phyloP scores from a whole-genome alignment of 1,284 basidiomycete genomes.

The Anthracocystis panici-leucophaei region DNA sequence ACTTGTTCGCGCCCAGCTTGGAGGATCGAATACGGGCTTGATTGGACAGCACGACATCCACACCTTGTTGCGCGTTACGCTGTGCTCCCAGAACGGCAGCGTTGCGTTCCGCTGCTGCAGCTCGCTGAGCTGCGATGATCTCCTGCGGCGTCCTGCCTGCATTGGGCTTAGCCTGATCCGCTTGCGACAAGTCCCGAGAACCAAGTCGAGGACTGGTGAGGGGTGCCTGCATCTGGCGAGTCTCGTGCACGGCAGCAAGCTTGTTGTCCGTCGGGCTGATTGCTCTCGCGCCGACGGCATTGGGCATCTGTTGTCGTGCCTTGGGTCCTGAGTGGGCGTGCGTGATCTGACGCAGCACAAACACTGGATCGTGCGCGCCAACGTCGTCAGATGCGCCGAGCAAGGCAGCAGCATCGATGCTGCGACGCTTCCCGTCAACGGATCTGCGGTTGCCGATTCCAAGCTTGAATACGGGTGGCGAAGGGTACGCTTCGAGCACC shows the following conservation, averaged over 20 bases:
- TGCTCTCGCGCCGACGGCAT: slow-evolving; percentile 29
- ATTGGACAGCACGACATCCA: slow-evolving; percentile 86
- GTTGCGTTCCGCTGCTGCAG: slow-evolving; percentile 84
- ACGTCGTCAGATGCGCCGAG: slow-evolving; percentile 77
- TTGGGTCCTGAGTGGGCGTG: slow-evolving; percentile 29
- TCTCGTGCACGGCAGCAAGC: slow-evolving; percentile 71
- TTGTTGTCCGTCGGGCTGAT: slow-evolving; percentile 50
- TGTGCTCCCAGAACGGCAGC: slow-evolving; percentile 85
- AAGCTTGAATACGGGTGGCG: slow-evolving; percentile 73
- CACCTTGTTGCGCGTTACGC: slow-evolving; percentile 83
- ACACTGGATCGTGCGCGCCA: slow-evolving; percentile 83
- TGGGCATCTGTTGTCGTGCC: slow-evolving; percentile 12
- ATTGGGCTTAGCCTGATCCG: slow-evolving; percentile 9
- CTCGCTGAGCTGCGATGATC: slow-evolving; percentile 91
- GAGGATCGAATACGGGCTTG: slow-evolving; percentile 87
- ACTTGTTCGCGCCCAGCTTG: slow-evolving; percentile 75
- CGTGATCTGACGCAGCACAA: slow-evolving; percentile 75
- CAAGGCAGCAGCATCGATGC: slow-evolving; percentile 81
- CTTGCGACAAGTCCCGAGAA: slow-evolving; percentile 10
- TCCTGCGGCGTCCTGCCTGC: slow-evolving; percentile 78
- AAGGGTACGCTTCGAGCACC: slow-evolving; percentile 80
- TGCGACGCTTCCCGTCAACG: slow-evolving; percentile 82
- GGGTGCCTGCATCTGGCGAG: slow-evolving; percentile 52
- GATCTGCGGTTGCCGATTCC: slow-evolving; percentile 81
- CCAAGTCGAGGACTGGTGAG: slow-evolving; percentile 26